Percentiles rank a stretch among this genome's conserved stretches.
Conservation (phyloP, 1,139 yeast species). For the Candida gigantensis region DNA sequence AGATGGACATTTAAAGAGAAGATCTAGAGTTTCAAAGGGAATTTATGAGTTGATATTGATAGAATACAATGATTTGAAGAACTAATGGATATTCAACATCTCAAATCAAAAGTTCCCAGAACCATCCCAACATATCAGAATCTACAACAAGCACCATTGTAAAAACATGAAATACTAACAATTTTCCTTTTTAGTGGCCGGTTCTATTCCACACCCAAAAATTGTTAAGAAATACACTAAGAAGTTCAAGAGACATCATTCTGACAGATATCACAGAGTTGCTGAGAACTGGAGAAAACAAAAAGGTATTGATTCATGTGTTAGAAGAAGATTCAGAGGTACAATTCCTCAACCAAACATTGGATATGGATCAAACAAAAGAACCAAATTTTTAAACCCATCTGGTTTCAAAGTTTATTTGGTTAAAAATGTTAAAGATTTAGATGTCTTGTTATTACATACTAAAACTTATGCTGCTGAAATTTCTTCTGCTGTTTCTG, state of each 20-base stretch:
- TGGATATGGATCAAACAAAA: slow-evolving; percentile 99
- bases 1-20: too few relatives aligned
- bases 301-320: slow-evolving; percentile 99
- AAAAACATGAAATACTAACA: slow-evolving; percentile 3
- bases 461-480: slow-evolving; percentile 99
- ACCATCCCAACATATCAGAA: too few relatives aligned
- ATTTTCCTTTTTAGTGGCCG: slow-evolving; percentile 61
- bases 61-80: neutral
- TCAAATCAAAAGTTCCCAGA: too few relatives aligned
- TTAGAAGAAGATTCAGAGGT: slow-evolving; percentile 99
- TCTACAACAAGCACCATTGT: too few relatives aligned
- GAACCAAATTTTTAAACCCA: slow-evolving; percentile 93
- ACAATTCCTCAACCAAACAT: slow-evolving; percentile 98
- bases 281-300: slow-evolving; percentile 99
- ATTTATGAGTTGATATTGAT: too few relatives aligned
- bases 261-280: slow-evolving; percentile 99
- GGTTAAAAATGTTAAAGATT: slow-evolving; percentile 89
- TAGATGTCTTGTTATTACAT: slow-evolving; percentile 95
- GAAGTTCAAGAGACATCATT: slow-evolving; percentile 99
- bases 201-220: slow-evolving; percentile 98
- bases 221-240: slow-evolving; percentile 99
- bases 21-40: too few relatives aligned
- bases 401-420: slow-evolving; percentile 98
- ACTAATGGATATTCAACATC: too few relatives aligned
- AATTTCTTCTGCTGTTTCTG: slow-evolving; percentile 97